Percentiles rank a stretch among this genome's conserved stretches.
Conservation (phyloP, 192 early-diverging fungal species). For the Irineochytrium annulatum region DNA sequence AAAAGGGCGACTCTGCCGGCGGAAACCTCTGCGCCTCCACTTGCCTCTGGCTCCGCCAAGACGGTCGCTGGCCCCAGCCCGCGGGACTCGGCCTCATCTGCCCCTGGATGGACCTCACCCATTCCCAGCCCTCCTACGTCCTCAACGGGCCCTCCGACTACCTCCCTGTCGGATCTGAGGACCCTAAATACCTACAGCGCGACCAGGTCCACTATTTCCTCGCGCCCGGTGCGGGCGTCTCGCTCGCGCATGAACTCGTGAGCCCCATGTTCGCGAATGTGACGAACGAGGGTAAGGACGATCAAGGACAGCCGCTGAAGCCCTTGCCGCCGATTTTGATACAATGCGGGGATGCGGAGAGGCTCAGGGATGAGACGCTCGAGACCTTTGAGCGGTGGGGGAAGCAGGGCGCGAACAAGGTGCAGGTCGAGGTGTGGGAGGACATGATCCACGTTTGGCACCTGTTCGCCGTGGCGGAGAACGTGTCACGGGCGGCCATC, state of each 20-base stretch:
- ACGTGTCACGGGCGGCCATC: background rate
- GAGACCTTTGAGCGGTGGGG: background rate
- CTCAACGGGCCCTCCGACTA: slow-evolving; percentile 20
- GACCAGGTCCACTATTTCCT: slow-evolving; percentile 20
- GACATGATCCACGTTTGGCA: slow-evolving; percentile 35
- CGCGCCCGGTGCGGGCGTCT: background rate
- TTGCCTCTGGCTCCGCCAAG: slow-evolving; percentile 52
- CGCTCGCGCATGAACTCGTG: slow-evolving; percentile 18
- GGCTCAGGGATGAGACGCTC: slow-evolving; percentile 19
- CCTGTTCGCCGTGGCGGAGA: slow-evolving; percentile 20
- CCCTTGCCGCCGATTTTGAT: slow-evolving; percentile 24
- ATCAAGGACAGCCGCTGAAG: too few relatives aligned
- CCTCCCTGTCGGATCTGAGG: slow-evolving; percentile 6
- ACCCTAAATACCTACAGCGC: slow-evolving; percentile 23
- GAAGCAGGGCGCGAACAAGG: background rate
- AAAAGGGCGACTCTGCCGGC: slow-evolving; percentile 27
- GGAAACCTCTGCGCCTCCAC: slow-evolving; percentile 20
- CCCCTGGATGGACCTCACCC: slow-evolving; percentile 51
- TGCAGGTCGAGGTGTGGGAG: slow-evolving; percentile 20
- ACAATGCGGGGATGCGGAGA: slow-evolving; percentile 21
- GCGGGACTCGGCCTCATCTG: slow-evolving; percentile 46
- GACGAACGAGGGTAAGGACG: too few relatives aligned
- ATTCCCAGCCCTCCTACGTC: slow-evolving; percentile 19
- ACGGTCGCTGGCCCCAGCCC: slow-evolving; percentile 29
- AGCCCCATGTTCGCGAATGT: slow-evolving; percentile 21